Conservation (phyloP, 768 basidiomycete genomes). For the Suillus subalutaceus region DNA sequence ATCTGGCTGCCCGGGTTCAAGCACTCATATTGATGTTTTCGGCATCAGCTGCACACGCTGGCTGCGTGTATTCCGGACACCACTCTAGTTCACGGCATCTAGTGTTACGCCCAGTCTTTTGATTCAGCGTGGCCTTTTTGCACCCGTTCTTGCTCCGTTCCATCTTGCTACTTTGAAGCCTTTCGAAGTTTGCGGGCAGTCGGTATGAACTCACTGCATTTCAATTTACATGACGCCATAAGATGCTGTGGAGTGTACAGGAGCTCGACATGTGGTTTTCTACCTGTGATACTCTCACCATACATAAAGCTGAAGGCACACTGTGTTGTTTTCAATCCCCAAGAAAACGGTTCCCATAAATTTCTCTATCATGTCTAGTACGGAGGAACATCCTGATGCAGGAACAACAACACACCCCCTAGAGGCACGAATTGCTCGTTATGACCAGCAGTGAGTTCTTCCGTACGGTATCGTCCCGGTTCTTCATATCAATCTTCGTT, state of each 20-base stretch:
- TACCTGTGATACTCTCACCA: background rate
- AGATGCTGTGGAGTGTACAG: background rate
- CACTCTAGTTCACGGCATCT: too few relatives aligned
- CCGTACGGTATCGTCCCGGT: background rate
- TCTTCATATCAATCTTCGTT: background rate
- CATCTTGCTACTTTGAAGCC: background rate
- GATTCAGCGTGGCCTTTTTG: too few relatives aligned
- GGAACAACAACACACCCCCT: background rate
- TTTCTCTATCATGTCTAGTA: background rate
- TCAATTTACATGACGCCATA: background rate
- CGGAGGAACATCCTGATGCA: background rate
- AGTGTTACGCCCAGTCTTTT: too few relatives aligned
- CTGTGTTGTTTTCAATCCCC: background rate
- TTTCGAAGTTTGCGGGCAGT: background rate
- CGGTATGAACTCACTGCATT: background rate
- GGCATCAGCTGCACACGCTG: too few relatives aligned
- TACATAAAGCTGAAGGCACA: background rate
- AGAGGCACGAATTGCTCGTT: background rate
- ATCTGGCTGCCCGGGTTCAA: too few relatives aligned
- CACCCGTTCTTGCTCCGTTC: background rate
- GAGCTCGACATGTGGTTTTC: background rate
- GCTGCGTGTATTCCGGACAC: too few relatives aligned
- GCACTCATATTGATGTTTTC: too few relatives aligned
- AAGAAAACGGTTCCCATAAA: background rate
- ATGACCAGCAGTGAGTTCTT: slow-evolving; percentile 2